These are phyloP conservation scores for Boletellus ananiceps DNA, from an alignment of 768 basidiomycete genomes.

Conservation along the genomic window DNA sequence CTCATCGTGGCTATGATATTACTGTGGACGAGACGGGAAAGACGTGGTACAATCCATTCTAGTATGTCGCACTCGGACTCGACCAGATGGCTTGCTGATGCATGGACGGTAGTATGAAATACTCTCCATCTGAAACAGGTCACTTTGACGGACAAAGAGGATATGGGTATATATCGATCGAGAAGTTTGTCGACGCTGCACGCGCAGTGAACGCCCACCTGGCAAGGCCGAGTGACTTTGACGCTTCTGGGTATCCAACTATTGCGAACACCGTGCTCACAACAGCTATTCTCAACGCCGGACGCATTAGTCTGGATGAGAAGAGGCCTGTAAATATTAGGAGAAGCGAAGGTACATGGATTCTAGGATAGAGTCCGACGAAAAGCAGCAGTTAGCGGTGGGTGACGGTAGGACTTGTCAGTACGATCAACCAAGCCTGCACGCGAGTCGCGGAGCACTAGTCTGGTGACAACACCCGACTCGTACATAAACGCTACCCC, in stretches of 20 bases:
- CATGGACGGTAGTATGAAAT: constrained; percentile 70
- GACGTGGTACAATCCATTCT: constrained; percentile 86
- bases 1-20: constrained; percentile 89
- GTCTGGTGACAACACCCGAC: no score
- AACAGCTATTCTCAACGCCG: constrained; percentile 87
- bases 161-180: constrained; percentile 88
- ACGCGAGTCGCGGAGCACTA: no score
- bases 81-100: constrained; percentile 5
- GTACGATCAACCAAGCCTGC: no score
- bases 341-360: constrained; percentile 60
- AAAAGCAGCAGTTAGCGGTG: constrained; percentile 4
- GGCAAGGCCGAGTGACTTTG: constrained; percentile 66
- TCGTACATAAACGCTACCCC: no score
- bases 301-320: constrained; percentile 86
- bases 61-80: constrained; percentile 48
- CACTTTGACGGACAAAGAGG: constrained; percentile 94
- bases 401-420: no score
- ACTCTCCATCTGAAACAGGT: constrained; percentile 85
- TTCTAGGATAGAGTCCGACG: constrained; percentile 49
- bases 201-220: constrained; percentile 70
- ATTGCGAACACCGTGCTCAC: constrained; percentile 85
- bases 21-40: constrained; percentile 84
- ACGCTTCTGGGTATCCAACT: constrained; percentile 77
- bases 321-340: constrained; percentile 77
- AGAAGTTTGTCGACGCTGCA: constrained; percentile 86